Percentiles rank a stretch among this genome's conserved stretches.
Evolutionary conservation across 164 flowering plant species (phyloP).

Genomic region (Tetracentron sinense): DNA sequence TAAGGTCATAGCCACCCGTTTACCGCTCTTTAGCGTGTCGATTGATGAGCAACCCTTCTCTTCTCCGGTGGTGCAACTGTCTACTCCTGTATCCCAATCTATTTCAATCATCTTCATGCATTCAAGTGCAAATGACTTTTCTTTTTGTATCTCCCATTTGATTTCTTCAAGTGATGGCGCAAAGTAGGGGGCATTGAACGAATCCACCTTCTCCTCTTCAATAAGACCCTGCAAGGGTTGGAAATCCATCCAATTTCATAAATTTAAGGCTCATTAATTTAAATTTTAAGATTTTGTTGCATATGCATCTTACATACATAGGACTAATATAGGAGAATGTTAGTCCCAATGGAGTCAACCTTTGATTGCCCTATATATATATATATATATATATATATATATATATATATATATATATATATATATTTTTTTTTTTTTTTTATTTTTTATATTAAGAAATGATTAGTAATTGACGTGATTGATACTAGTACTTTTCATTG

Average conservation of each 20-base stretch:
- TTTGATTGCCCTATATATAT: no score
- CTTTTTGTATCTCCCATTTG: conserved; percentile 7
- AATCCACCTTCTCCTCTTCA: conserved; percentile 16
- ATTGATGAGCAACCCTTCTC: no score
- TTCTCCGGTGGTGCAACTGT: not conserved
- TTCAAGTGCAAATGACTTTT: conserved; percentile 15
- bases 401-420: no score
- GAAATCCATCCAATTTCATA: not conserved
- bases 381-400: no score
- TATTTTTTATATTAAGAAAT: no score
- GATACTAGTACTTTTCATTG: no score
- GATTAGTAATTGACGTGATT: no score
- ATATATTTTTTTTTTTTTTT: no score
- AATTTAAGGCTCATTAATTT: not conserved
- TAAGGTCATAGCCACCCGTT: conserved; percentile 11
- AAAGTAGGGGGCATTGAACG: conserved; percentile 19
- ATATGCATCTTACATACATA: no score
- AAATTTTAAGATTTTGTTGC: not conserved
- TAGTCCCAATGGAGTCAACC: no score
- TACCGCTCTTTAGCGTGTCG: no score
- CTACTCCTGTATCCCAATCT: conserved; percentile 10
- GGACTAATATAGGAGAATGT: no score
- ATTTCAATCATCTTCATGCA: not conserved
- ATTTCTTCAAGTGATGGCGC: conserved; percentile 18
- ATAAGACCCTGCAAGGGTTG: conserved; percentile 8